These are phyloP conservation scores for Pseudogymnoascus pannorum DNA, from an alignment of 2,329 filamentous ascomycete species.

Conservation along the genomic window DNA sequence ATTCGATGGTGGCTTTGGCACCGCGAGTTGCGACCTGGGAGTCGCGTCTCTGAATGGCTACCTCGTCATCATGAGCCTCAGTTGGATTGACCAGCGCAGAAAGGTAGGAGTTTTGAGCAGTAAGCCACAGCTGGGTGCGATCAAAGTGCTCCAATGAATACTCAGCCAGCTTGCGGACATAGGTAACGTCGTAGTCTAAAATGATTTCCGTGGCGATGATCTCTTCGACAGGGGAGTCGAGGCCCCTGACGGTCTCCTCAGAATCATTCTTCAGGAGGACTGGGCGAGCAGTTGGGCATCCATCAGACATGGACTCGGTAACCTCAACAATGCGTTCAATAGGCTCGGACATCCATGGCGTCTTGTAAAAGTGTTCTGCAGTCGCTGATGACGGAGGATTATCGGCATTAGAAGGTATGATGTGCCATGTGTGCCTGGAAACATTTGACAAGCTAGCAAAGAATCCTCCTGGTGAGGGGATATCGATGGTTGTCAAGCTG, in stretches of 20 bases:
- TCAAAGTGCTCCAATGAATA: constrained; percentile 68
- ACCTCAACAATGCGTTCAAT: constrained; percentile 52
- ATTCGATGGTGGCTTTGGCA: constrained; percentile 17
- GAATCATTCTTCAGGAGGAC: constrained; percentile 33
- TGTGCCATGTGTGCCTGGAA: constrained; percentile 75
- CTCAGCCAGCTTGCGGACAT: constrained; percentile 65
- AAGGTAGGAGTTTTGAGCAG: constrained; percentile 72
- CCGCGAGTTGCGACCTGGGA: not conserved
- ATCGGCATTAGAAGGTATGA: constrained; percentile 46
- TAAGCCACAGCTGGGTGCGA: constrained; percentile 79
- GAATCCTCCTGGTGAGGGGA: constrained; percentile 87
- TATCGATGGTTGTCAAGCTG: constrained; percentile 72
- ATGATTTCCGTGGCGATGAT: constrained; percentile 58
- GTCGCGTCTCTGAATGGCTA: constrained; percentile 25
- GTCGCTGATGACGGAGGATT: constrained; percentile 75
- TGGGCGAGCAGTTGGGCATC: constrained; percentile 61
- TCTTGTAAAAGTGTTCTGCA: constrained; percentile 86
- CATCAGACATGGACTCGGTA: constrained; percentile 42
- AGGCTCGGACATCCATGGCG: constrained; percentile 59
- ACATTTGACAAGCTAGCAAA: constrained; percentile 76
- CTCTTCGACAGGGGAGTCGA: constrained; percentile 35
- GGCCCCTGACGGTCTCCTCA: constrained; percentile 33
- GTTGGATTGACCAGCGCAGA: constrained; percentile 56
- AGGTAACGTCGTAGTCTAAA: constrained; percentile 66
- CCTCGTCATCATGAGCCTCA: constrained; percentile 31